These are phyloP conservation scores for Odonthalia washingtoniensis DNA, from an alignment of 31 red algal species.

Conservation along the genomic window DNA sequence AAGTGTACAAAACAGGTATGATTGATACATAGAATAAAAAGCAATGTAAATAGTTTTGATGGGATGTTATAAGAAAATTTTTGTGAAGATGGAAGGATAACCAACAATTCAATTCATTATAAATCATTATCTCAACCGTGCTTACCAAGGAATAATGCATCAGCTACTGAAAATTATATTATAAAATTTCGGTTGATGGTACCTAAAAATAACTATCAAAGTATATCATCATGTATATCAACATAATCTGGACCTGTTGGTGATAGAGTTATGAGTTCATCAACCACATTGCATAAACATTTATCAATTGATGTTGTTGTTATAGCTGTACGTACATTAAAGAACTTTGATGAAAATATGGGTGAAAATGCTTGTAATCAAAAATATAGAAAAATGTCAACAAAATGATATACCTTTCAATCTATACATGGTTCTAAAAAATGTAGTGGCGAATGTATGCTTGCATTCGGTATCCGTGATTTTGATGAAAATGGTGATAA, in stretches of 20 bases:
- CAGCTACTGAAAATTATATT: constrained; percentile 43
- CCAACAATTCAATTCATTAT: too few relatives aligned
- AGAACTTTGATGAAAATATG: constrained; percentile 70
- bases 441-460: constrained; percentile 56
- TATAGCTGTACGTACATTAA: constrained; percentile 59
- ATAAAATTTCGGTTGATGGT: constrained; percentile 28
- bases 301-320: constrained; percentile 49
- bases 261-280: constrained; percentile 40
- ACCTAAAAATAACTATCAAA: background rate
- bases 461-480: constrained; percentile 63
- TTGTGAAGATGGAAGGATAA: too few relatives aligned
- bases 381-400: constrained; percentile 64
- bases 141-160: constrained; percentile 78
- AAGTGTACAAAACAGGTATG: too few relatives aligned
- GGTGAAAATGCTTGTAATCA: constrained; percentile 50
- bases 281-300: constrained; percentile 47
- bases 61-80: too few relatives aligned
- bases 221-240: background rate
- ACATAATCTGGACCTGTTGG: constrained; percentile 3
- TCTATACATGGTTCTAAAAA: constrained; percentile 49
- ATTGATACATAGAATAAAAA: too few relatives aligned
- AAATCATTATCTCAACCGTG: constrained; percentile 60
- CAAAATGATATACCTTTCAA: constrained; percentile 60
- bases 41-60: too few relatives aligned
- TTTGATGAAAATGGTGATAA: constrained; percentile 59